Evolutionary conservation across 2,329 filamentous ascomycete genomes (phyloP), one percentile per base, ranked within the genome.

Genomic region (Amauroascus verrucosus): DNA sequence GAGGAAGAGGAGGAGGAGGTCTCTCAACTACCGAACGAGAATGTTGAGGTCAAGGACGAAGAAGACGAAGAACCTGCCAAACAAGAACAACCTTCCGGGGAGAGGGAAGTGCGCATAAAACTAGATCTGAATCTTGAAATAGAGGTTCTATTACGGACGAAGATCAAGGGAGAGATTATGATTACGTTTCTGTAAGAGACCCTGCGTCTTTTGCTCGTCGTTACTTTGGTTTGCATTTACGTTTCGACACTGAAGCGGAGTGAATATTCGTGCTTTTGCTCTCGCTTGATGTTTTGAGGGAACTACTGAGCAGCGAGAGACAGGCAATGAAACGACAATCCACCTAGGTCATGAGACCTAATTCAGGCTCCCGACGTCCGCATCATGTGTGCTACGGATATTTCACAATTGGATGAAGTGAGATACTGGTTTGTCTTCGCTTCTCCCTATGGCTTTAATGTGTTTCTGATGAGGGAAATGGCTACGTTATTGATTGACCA

Each of bases 161-260:
- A 55, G 38, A 53, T 57, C 11, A 57, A 57, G 40, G 56, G 56
- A 33, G 56, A 57, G 40, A 51, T 57, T n/a, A 57, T 57, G 56
- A 51, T 57, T 35, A 55, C 56, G 6, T 57, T 57, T 37, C 3
- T 57, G 49, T 57, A 53, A 57, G 53, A 41, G 20, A 30, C 44
- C 45, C 44, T 32, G 14, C 9, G 40, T 38, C 33, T 48, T 37
- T 48, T 48, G 30, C 26, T 33, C 3, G n/a, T 33, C 7, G 2
- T 46, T 46, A 24, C 1, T 20, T 18, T 18, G 40, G 6, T 18
- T 2, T 20, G 6, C 18, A 18, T 30, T 30, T 35, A 35, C 33
- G 11, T 13, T n/a, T 13, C 8, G 8, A 4, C 14, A 13, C 14
- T 35, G 33, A 35, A 35, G 33, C 33, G 14, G 11, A 35, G 3